These are phyloP conservation scores for Heritiera fomes DNA, from an alignment of 345 rosid genomes.

Conservation along the genomic window DNA sequence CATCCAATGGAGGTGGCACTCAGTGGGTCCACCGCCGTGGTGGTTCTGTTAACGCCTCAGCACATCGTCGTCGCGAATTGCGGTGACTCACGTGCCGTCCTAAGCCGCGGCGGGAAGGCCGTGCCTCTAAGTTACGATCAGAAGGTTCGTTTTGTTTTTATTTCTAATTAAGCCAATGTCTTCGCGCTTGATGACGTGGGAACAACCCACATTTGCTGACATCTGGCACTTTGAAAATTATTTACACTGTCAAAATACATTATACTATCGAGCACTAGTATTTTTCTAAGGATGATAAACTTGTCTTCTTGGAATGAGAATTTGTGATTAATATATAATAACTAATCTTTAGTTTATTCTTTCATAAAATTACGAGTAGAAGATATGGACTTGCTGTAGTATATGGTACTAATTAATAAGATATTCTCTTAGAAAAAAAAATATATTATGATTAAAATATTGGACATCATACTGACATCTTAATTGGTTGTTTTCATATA, in stretches of 20 bases:
- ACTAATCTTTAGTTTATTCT: too few relatives aligned
- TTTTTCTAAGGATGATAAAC: neutral
- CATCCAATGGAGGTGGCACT: constrained; percentile 41
- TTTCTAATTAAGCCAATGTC: neutral
- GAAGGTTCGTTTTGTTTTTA: constrained; percentile 42
- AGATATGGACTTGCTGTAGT: too few relatives aligned
- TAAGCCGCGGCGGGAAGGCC: constrained; percentile 50
- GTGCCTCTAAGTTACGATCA: constrained; percentile 57
- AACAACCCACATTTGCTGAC: neutral
- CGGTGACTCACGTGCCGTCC: constrained; percentile 73
- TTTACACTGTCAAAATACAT: neutral
- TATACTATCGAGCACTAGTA: neutral
- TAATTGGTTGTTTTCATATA: neutral
- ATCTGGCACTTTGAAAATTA: neutral
- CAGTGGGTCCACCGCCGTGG: constrained; percentile 58
- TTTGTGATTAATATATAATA: too few relatives aligned
- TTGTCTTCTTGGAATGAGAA: neutral
- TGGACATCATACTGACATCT: too few relatives aligned
- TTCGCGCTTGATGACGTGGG: neutral
- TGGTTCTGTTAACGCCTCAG: constrained; percentile 41
- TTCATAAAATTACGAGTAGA: too few relatives aligned
- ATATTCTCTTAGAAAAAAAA: too few relatives aligned
- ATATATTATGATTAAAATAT: too few relatives aligned
- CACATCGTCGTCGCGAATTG: constrained; percentile 56
- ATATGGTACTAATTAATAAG: too few relatives aligned